Evolutionary conservation across 371 early-diverging fungal genomes (phyloP).

Genomic region (Rhizopus stolonifer): DNA sequence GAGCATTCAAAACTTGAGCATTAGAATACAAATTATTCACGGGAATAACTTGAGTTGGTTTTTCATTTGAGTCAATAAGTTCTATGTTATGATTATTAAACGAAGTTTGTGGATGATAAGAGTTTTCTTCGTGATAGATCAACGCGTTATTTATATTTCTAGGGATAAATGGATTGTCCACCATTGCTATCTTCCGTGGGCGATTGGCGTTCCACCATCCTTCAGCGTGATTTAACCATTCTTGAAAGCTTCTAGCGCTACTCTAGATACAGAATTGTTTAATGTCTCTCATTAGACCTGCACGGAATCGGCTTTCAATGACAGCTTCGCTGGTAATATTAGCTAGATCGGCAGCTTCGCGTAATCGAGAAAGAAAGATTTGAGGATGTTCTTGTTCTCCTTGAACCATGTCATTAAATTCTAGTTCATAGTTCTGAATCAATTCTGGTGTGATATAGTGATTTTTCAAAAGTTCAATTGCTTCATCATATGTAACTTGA

Average conservation of each 20-base stretch:
- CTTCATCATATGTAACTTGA: constrained; percentile 5
- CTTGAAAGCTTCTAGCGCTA: neutral
- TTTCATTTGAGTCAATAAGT: too few relatives aligned
- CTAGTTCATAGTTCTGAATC: constrained; percentile 6
- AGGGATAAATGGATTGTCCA: too few relatives aligned
- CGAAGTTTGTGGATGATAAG: too few relatives aligned
- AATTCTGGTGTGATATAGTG: constrained; percentile 6
- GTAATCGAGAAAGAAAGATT: constrained; percentile 4
- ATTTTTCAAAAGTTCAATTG: neutral
- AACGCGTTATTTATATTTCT: too few relatives aligned
- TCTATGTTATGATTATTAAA: too few relatives aligned
- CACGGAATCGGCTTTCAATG: constrained; percentile 5
- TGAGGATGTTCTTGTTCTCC: constrained; percentile 14
- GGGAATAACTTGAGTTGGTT: too few relatives aligned
- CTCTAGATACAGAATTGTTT: neutral
- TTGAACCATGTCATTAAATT: constrained; percentile 8
- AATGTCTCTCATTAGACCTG: constrained; percentile 6
- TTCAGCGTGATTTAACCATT: neutral
- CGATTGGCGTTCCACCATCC: constrained; percentile 9
- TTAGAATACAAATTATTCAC: too few relatives aligned
- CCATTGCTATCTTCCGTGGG: too few relatives aligned
- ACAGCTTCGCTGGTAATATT: neutral
- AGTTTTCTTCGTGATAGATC: too few relatives aligned
- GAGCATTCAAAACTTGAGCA: too few relatives aligned
- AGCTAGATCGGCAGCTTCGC: constrained; percentile 13